Evolutionary conservation across 2,329 filamentous ascomycete species (phyloP).

Genomic region (Fusarium ambrosium): DNA sequence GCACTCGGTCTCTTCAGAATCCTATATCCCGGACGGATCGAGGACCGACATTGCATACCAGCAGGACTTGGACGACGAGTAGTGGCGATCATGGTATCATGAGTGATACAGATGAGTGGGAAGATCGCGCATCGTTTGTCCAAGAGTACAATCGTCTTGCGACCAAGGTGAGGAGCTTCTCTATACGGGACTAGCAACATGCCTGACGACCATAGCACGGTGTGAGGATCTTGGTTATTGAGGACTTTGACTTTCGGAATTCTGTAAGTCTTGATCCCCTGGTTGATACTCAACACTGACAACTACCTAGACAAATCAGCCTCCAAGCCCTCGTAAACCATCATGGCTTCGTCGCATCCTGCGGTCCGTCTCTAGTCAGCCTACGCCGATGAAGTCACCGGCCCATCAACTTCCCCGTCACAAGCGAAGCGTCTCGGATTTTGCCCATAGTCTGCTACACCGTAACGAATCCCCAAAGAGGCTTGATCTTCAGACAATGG

Average conservation of each 20-base stretch:
- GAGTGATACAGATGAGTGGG: slow-evolving; percentile 64
- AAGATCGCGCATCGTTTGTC: slow-evolving; percentile 63
- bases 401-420: slow-evolving; percentile 49
- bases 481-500: slow-evolving; percentile 69
- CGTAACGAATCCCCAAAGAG: slow-evolving; percentile 62
- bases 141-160: slow-evolving; percentile 73
- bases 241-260: slow-evolving; percentile 51
- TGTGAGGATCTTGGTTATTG: slow-evolving; percentile 58
- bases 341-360: slow-evolving; percentile 57
- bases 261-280: slow-evolving; percentile 49
- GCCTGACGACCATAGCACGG: slow-evolving; percentile 61
- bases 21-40: slow-evolving; percentile 42
- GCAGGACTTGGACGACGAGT: slow-evolving; percentile 70
- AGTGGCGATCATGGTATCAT: slow-evolving; percentile 63
- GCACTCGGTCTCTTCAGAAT: slow-evolving; percentile 47
- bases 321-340: slow-evolving; percentile 47
- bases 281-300: slow-evolving; percentile 16
- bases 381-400: slow-evolving; percentile 13
- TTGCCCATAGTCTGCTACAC: slow-evolving; percentile 61
- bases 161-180: slow-evolving; percentile 61
- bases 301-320: slow-evolving; percentile 33
- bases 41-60: slow-evolving; percentile 54
- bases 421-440: slow-evolving; percentile 69
- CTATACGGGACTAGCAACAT: too few relatives aligned
- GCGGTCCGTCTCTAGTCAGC: slow-evolving; percentile 43